Evolutionary conservation across 1,284 basidiomycete species (phyloP).

Genomic region (Microbotryum silenes-acaulis): DNA sequence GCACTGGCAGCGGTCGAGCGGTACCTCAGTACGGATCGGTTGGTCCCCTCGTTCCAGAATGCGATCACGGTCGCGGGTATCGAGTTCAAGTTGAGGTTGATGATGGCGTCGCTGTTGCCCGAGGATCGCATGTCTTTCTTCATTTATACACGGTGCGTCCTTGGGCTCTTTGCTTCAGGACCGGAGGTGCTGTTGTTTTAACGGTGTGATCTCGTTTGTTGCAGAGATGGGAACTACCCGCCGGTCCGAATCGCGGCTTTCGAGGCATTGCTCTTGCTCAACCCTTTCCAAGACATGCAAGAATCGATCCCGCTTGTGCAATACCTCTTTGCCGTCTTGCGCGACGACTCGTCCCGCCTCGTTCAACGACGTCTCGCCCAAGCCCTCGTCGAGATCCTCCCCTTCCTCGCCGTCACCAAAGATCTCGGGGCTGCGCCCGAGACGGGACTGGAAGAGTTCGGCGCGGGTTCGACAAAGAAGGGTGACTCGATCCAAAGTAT

Average conservation of each 20-base stretch:
- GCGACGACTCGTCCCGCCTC: slow-evolving; percentile 70
- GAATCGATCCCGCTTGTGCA: slow-evolving; percentile 60
- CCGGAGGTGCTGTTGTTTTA: too few relatives aligned
- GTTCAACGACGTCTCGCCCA: slow-evolving; percentile 80
- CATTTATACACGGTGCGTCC: slow-evolving; percentile 69
- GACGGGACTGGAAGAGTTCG: slow-evolving; percentile 14
- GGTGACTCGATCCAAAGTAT: slow-evolving; percentile 53
- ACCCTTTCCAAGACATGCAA: slow-evolving; percentile 49
- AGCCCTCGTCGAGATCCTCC: slow-evolving; percentile 76
- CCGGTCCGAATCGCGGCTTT: slow-evolving; percentile 88
- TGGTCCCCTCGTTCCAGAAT: slow-evolving; percentile 92
- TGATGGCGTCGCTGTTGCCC: slow-evolving; percentile 68
- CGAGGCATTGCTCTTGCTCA: slow-evolving; percentile 83
- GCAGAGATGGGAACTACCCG: slow-evolving; percentile 83
- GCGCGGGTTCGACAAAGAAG: slow-evolving; percentile 18
- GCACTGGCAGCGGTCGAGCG: slow-evolving; percentile 75
- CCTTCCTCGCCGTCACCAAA: slow-evolving; percentile 77
- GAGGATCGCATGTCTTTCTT: slow-evolving; percentile 77
- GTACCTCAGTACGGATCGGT: slow-evolving; percentile 85
- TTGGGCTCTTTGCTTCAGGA: neutral
- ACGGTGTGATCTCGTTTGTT: neutral
- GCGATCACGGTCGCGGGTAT: slow-evolving; percentile 82
- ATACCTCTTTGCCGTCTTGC: slow-evolving; percentile 84
- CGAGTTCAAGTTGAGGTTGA: slow-evolving; percentile 78
- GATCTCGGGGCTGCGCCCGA: slow-evolving; percentile 55